Percentiles rank a stretch among this genome's conserved stretches.
Evolutionary conservation across 2,329 filamentous ascomycete genomes (phyloP).

Genomic region (Monosporascus sp.): DNA sequence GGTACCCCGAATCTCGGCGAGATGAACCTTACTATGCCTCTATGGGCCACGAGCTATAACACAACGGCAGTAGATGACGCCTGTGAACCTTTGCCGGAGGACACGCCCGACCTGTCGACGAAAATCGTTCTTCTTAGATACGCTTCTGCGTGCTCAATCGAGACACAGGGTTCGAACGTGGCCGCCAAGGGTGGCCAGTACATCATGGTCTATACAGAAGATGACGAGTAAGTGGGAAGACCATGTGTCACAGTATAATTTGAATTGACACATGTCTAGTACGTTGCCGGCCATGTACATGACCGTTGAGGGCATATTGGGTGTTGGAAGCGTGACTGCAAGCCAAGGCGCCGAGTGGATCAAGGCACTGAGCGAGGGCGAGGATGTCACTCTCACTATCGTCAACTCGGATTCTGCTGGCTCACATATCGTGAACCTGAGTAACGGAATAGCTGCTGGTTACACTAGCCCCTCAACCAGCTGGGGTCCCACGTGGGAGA

Average conservation of each 20-base stretch:
- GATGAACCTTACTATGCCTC: slow-evolving; percentile 9
- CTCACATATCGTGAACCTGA: slow-evolving; percentile 4
- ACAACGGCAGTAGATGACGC: slow-evolving; percentile 17
- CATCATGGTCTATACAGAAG: slow-evolving; percentile 33
- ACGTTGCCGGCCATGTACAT: neutral
- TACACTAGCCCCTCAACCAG: slow-evolving; percentile 31
- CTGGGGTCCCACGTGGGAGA: slow-evolving; percentile 41
- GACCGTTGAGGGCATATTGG: slow-evolving; percentile 5
- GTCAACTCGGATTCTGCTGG: slow-evolving; percentile 5
- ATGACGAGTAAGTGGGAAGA: slow-evolving; percentile 7
- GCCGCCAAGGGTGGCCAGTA: slow-evolving; percentile 35
- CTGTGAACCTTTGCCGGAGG: slow-evolving; percentile 31
- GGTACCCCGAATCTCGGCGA: slow-evolving; percentile 6
- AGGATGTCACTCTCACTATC: slow-evolving; percentile 15
- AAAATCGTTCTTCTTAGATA: slow-evolving; percentile 35
- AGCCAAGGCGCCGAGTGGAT: slow-evolving; percentile 17
- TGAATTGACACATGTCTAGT: slow-evolving; percentile 2
- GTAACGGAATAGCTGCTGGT: slow-evolving; percentile 24
- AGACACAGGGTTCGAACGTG: slow-evolving; percentile 32
- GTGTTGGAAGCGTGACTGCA: slow-evolving; percentile 9
- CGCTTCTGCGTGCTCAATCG: slow-evolving; percentile 28
- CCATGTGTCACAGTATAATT: neutral
- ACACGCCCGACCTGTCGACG: slow-evolving; percentile 33
- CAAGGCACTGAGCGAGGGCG: slow-evolving; percentile 12
- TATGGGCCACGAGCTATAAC: slow-evolving; percentile 25